Base-by-base conservation (phyloP, 2,329 filamentous ascomycete species). In the Aspergillus niger region DNA sequence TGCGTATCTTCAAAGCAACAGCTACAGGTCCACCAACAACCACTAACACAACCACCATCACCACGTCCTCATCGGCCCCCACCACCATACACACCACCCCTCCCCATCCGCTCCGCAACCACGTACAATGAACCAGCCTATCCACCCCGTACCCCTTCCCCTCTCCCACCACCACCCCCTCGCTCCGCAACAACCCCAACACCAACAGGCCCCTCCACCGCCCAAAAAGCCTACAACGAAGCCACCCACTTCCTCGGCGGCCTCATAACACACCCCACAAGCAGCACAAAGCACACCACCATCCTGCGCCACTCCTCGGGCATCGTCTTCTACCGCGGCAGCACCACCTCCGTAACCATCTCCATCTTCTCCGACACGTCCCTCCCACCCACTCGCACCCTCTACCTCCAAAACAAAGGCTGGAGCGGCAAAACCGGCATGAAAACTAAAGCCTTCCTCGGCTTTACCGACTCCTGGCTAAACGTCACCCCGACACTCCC, bases 391-490 rank as follows among this genome's bases (percentile, higher is more conserved):
- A 81, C 83, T 24, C 81, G 89, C 6, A 85, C 84, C 0, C 71
- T 91, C 13, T 91, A 87, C 86, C 76, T 91, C 26, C 89, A 91
- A 75, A 82, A 82, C 60, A 88, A 87, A 64, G 89, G 89, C 2
- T 90, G 81, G 76, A 86, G 86, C 0, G 89, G 89, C 4, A 87
- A 88, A 68, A 82, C 87, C 52, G 89, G 89, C 17, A 89, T 91
- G 84, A 81, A 82, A 6, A 76, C 87, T 28, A 89, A 89, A 70
- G 84, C 87, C 0, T 72, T 90, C 1, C 75, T 90, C 38, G 84
- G 87, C 7, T 80, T 83, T 0, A 85, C 81, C 11, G 79, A 81
- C 7, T 80, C 77, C 66, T 91, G 89, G 89, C 77, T 91, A 11
- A 83, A 91, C 60, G 88, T 91, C 2, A 91, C 89, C 0, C 89